phyloP scores from a whole-genome alignment of 2,329 filamentous ascomycete genomes.

The Scortechinia acanthostroma region DNA sequence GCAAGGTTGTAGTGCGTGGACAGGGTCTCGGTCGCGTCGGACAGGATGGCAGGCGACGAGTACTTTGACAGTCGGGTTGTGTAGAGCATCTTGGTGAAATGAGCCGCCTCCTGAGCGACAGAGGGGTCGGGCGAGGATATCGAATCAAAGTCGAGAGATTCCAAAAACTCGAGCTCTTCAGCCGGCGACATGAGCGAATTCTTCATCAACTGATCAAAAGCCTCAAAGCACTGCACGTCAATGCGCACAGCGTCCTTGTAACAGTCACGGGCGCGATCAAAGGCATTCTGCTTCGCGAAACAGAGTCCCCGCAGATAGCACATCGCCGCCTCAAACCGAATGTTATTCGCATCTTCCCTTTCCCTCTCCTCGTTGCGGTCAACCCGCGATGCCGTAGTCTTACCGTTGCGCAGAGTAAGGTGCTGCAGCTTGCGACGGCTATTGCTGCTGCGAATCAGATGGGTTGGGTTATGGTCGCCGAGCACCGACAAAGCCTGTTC shows the following conservation, averaged over 20 bases:
- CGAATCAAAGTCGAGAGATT: slow-evolving; percentile 64
- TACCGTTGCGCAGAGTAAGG: neutral
- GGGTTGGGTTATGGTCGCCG: slow-evolving; percentile 65
- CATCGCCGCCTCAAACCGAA: slow-evolving; percentile 70
- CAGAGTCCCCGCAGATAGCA: slow-evolving; percentile 67
- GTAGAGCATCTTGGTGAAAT: slow-evolving; percentile 69
- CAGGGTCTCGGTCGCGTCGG: slow-evolving; percentile 60
- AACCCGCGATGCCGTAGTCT: neutral
- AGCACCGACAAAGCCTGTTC: slow-evolving; percentile 62
- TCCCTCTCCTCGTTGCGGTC: neutral
- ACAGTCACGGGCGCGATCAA: slow-evolving; percentile 69
- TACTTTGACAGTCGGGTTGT: slow-evolving; percentile 71
- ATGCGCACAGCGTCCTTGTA: slow-evolving; percentile 72
- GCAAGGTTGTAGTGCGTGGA: slow-evolving; percentile 67
- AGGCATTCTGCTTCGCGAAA: slow-evolving; percentile 71
- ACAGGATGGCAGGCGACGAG: slow-evolving; percentile 58
- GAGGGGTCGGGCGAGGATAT: slow-evolving; percentile 41
- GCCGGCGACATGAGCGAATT: slow-evolving; percentile 65
- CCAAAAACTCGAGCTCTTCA: slow-evolving; percentile 66
- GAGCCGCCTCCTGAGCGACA: slow-evolving; percentile 57
- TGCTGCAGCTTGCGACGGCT: neutral
- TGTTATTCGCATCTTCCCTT: slow-evolving; percentile 47
- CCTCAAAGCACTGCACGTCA: slow-evolving; percentile 72
- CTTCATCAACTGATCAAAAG: slow-evolving; percentile 72
- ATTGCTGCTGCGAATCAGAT: slow-evolving; percentile 37